Evolutionary conservation across 2,329 filamentous ascomycete genomes (phyloP).

Genomic region (Fusarium paranaense): DNA sequence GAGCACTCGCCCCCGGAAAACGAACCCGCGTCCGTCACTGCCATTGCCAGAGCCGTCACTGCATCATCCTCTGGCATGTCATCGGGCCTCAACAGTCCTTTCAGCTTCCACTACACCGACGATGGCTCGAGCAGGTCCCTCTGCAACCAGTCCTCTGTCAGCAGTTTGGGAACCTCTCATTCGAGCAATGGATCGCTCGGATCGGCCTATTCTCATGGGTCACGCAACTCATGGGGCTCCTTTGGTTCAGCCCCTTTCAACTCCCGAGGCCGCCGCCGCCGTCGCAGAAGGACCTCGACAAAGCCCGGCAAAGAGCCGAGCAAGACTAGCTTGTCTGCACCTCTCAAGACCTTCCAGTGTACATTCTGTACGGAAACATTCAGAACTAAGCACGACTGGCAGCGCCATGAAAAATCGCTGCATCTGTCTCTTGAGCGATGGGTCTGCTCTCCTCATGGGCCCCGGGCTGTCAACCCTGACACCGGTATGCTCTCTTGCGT

Average conservation of each 20-base stretch:
- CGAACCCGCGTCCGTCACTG: conserved; percentile 69
- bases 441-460: conserved; percentile 72
- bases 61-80: conserved; percentile 63
- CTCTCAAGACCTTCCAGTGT: conserved; percentile 71
- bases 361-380: conserved; percentile 78
- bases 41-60: conserved; percentile 68
- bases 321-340: conserved; percentile 51
- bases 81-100: conserved; percentile 69
- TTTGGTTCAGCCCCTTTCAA: conserved; percentile 58
- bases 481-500: conserved; percentile 69
- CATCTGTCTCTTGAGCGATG: conserved; percentile 74
- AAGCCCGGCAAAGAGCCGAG: conserved; percentile 50
- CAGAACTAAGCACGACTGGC: conserved; percentile 76
- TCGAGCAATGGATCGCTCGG: conserved; percentile 69
- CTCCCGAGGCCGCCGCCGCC: conserved; percentile 60
- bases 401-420: conserved; percentile 76
- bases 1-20: conserved; percentile 69
- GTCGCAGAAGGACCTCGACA: conserved; percentile 57
- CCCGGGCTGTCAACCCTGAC: conserved; percentile 67
- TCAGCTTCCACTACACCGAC: conserved; percentile 68
- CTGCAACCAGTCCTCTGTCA: conserved; percentile 69
- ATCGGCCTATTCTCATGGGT: conserved; percentile 69
- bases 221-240: conserved; percentile 67
- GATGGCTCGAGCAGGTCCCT: conserved; percentile 70
- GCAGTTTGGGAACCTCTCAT: conserved; percentile 70